phyloP scores from a whole-genome alignment of 1,284 basidiomycete genomes.

The Phellinidium pouzarii region DNA sequence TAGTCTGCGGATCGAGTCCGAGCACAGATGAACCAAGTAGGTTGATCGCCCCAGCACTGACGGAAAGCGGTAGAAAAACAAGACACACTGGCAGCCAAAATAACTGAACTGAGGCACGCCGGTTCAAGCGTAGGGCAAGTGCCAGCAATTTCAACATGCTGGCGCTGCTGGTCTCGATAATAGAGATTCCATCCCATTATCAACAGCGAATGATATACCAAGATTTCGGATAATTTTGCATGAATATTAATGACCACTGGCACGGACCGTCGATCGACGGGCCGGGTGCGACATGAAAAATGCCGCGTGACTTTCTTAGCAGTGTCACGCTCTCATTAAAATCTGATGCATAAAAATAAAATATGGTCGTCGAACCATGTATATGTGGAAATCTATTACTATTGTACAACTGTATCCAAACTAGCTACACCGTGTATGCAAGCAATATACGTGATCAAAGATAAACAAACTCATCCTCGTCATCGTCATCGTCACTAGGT shows the following conservation, averaged over 20 bases:
- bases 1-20: slow-evolving; percentile 32
- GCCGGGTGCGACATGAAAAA: background rate
- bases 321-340: too few species aligned
- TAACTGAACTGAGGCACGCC: background rate
- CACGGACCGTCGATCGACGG: background rate
- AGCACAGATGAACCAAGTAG: slow-evolving; percentile 27
- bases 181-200: too few species aligned
- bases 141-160: too few species aligned
- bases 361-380: background rate
- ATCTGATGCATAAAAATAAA: too few species aligned
- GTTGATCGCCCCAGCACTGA: slow-evolving; percentile 3
- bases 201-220: too few species aligned
- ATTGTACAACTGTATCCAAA: background rate
- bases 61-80: background rate
- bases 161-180: too few species aligned
- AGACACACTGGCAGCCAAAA: background rate
- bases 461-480: slow-evolving; percentile 24
- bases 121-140: too few species aligned
- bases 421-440: background rate
- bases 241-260: too few species aligned
- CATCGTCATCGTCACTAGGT: slow-evolving; percentile 26
- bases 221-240: too few species aligned
- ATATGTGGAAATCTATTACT: background rate
- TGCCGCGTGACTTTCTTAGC: background rate
- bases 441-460: slow-evolving; percentile 13